Percentiles rank a stretch among this genome's conserved stretches.
Evolutionary conservation across 495 filamentous ascomycete species (phyloP).

Genomic region (Amphirosellinia nigrospora): DNA sequence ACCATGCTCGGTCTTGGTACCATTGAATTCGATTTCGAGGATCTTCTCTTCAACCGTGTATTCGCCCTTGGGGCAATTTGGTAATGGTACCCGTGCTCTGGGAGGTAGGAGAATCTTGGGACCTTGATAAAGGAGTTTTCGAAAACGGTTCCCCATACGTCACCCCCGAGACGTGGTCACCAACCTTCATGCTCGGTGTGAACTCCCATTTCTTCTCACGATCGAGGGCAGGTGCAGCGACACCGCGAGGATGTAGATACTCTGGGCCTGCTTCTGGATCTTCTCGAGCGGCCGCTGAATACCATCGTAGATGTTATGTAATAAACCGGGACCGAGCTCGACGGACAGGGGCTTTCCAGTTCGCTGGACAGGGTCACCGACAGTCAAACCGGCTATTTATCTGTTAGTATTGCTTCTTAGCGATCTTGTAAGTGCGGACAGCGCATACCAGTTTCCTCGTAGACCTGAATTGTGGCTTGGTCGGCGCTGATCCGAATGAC

Average conservation of each 20-base stretch:
- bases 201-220: slow-evolving; percentile 95
- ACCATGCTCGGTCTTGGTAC: slow-evolving; percentile 85
- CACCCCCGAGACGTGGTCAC: slow-evolving; percentile 95
- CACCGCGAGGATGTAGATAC: slow-evolving; percentile 97
- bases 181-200: slow-evolving; percentile 86
- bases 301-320: slow-evolving; percentile 99
- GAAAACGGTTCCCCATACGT: slow-evolving; percentile 90
- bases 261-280: slow-evolving; percentile 75
- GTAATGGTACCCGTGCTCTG: slow-evolving; percentile 91
- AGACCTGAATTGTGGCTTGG: slow-evolving; percentile 96
- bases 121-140: slow-evolving; percentile 96
- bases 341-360: slow-evolving; percentile 96
- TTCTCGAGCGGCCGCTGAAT: slow-evolving; percentile 92
- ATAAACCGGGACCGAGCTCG: slow-evolving; percentile 93
- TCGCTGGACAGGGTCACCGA: slow-evolving; percentile 89
- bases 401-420: slow-evolving; percentile 27
- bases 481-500: slow-evolving; percentile 97
- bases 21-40: slow-evolving; percentile 95
- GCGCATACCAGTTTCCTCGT: slow-evolving; percentile 90
- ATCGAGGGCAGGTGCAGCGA: slow-evolving; percentile 85
- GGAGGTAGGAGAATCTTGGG: slow-evolving; percentile 94
- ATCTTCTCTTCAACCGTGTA: slow-evolving; percentile 96
- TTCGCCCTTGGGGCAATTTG: slow-evolving; percentile 83
- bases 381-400: slow-evolving; percentile 82
- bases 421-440: neutral